These are phyloP conservation scores for Phylloporus sp. DNA, from an alignment of 768 basidiomycete genomes.

Conservation along the genomic window DNA sequence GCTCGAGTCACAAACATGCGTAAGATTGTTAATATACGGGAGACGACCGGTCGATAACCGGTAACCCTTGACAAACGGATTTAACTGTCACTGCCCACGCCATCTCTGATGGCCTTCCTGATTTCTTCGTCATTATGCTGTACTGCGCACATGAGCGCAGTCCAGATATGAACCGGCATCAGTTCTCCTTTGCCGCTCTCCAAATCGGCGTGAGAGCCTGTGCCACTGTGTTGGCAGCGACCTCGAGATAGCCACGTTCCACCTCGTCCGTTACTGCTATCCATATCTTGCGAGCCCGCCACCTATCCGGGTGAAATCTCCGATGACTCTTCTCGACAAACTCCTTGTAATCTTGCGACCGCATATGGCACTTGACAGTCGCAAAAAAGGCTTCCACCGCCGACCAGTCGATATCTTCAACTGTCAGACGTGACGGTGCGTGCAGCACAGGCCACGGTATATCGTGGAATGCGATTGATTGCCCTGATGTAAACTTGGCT, in stretches of 20 bases:
- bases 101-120: background rate
- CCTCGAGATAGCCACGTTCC: slow-evolving; percentile 56
- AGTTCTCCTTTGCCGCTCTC: slow-evolving; percentile 38
- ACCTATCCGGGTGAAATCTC: slow-evolving; percentile 77
- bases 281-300: slow-evolving; percentile 64
- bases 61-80: too few relatives aligned
- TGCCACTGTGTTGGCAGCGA: slow-evolving; percentile 67
- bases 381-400: slow-evolving; percentile 69
- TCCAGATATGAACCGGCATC: slow-evolving; percentile 6
- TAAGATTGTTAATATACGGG: background rate
- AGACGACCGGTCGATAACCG: too few relatives aligned
- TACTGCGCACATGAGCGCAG: background rate
- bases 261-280: slow-evolving; percentile 52
- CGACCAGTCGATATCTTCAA: slow-evolving; percentile 67
- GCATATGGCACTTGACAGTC: slow-evolving; percentile 46
- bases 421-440: slow-evolving; percentile 44
- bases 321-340: slow-evolving; percentile 68
- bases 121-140: background rate
- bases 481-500: slow-evolving; percentile 47
- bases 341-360: slow-evolving; percentile 54
- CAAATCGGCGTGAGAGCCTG: slow-evolving; percentile 71
- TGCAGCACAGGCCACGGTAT: slow-evolving; percentile 76
- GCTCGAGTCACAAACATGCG: background rate
- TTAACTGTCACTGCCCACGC: background rate
- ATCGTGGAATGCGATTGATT: slow-evolving; percentile 53